Evolutionary conservation across 495 filamentous ascomycete species (phyloP).

Genomic region (Mycothermus thermophilus): DNA sequence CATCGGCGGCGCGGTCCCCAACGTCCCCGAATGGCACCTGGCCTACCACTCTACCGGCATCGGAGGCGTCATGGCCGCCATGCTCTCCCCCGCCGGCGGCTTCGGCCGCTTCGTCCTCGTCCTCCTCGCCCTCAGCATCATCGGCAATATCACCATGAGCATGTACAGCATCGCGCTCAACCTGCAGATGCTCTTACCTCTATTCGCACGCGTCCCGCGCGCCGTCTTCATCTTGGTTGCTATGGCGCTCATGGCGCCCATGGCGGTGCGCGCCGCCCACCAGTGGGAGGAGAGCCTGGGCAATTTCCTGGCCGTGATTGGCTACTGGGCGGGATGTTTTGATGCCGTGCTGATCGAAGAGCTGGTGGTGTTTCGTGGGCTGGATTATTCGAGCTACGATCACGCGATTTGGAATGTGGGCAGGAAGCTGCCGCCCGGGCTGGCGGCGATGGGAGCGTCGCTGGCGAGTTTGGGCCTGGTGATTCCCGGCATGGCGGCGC

Average conservation of each 20-base stretch:
- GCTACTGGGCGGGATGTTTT: slow-evolving; percentile 41
- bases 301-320: slow-evolving; percentile 39
- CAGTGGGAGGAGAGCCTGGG: slow-evolving; percentile 35
- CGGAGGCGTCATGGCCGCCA: slow-evolving; percentile 36
- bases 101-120: slow-evolving; percentile 41
- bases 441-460: slow-evolving; percentile 27
- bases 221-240: slow-evolving; percentile 33
- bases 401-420: slow-evolving; percentile 34
- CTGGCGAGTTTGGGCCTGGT: slow-evolving; percentile 28
- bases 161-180: slow-evolving; percentile 36
- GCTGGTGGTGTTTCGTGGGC: slow-evolving; percentile 29
- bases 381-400: slow-evolving; percentile 27
- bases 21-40: slow-evolving; percentile 22
- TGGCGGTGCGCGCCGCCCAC: slow-evolving; percentile 33
- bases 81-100: slow-evolving; percentile 33
- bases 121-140: slow-evolving; percentile 34
- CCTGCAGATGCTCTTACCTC: slow-evolving; percentile 37
- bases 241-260: slow-evolving; percentile 33
- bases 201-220: slow-evolving; percentile 29
- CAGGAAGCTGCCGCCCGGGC: slow-evolving; percentile 30
- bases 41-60: slow-evolving; percentile 32
- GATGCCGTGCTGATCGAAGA: slow-evolving; percentile 34
- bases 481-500: slow-evolving; percentile 37
- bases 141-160: slow-evolving; percentile 34
- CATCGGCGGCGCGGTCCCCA: slow-evolving; percentile 31